A percentile compares a stretch with the other conserved stretches of the same genome.
phyloP scores from a whole-genome alignment of 2,329 filamentous ascomycete species.

The Apiospora rasikravindrae region DNA sequence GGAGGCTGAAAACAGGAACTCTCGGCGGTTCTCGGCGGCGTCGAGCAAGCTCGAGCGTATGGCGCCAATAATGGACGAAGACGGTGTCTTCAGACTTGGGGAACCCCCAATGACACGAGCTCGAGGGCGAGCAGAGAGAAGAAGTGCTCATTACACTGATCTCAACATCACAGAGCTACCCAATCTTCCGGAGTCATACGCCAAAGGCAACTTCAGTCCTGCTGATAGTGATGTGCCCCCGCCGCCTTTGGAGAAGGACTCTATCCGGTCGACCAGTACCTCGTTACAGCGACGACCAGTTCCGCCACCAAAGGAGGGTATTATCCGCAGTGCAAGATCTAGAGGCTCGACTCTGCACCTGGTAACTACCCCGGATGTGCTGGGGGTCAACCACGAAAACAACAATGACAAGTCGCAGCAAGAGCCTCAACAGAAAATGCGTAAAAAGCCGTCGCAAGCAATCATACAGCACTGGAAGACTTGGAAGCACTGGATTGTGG shows the following conservation, averaged over 20 bases:
- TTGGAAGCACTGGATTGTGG: constrained; percentile 68
- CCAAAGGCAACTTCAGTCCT: constrained; percentile 49
- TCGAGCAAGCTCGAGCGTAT: constrained; percentile 85
- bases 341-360: constrained; percentile 86
- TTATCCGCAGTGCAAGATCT: constrained; percentile 70
- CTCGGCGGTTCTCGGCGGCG: constrained; percentile 84
- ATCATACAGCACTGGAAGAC: constrained; percentile 67
- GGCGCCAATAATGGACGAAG: constrained; percentile 76
- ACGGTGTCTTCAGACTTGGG: constrained; percentile 58
- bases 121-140: constrained; percentile 78
- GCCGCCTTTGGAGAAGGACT: constrained; percentile 79
- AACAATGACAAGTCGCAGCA: constrained; percentile 29
- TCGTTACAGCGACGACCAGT: constrained; percentile 76
- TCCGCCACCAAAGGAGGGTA: constrained; percentile 84
- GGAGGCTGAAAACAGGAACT: constrained; percentile 79
- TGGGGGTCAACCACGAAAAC: constrained; percentile 31
- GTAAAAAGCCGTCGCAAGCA: constrained; percentile 62
- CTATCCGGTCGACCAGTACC: constrained; percentile 75
- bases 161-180: constrained; percentile 76
- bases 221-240: constrained; percentile 61
- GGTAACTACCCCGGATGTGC: constrained; percentile 67
- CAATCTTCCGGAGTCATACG: constrained; percentile 69
- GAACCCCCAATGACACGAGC: constrained; percentile 64
- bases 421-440: constrained; percentile 50
- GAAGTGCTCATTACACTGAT: constrained; percentile 70